A percentile compares a stretch with the other conserved stretches of the same genome.
Evolutionary conservation across 169 alveolate species (phyloP).

Genomic region (Plasmodium coatneyi): DNA sequence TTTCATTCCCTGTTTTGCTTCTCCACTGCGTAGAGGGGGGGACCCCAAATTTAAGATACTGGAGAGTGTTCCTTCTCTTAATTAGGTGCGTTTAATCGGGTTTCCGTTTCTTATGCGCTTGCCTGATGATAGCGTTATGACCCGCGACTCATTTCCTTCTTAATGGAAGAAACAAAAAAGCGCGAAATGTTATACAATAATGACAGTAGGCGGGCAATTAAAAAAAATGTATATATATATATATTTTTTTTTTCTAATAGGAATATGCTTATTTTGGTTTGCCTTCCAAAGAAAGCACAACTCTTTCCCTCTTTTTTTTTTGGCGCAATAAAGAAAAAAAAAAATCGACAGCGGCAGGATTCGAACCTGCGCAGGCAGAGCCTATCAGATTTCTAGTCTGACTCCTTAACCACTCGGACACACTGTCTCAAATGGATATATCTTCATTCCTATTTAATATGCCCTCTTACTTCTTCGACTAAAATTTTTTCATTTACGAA

Average conservation of each 20-base stretch:
- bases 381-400: conserved; percentile 96
- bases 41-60: no score
- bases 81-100: neutral
- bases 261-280: no score
- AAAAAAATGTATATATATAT: neutral
- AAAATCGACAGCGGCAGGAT: conserved; percentile 94
- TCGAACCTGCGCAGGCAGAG: conserved; percentile 97
- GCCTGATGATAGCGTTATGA: neutral
- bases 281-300: neutral
- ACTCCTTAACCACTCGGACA: conserved; percentile 96
- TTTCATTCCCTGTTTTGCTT: no score
- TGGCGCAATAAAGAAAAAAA: neutral
- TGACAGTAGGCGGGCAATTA: neutral
- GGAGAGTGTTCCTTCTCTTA: no score
- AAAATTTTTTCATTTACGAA: neutral
- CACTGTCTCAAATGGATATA: conserved; percentile 44
- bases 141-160: neutral
- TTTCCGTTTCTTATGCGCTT: neutral
- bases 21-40: no score
- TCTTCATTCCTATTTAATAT: neutral
- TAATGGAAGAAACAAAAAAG: neutral
- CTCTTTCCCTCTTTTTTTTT: neutral
- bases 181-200: neutral
- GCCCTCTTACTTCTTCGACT: neutral
- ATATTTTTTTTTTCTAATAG: neutral